These are phyloP conservation scores for Fusarium anguioides DNA, from an alignment of 2,329 filamentous ascomycete genomes.

Conservation along the genomic window DNA sequence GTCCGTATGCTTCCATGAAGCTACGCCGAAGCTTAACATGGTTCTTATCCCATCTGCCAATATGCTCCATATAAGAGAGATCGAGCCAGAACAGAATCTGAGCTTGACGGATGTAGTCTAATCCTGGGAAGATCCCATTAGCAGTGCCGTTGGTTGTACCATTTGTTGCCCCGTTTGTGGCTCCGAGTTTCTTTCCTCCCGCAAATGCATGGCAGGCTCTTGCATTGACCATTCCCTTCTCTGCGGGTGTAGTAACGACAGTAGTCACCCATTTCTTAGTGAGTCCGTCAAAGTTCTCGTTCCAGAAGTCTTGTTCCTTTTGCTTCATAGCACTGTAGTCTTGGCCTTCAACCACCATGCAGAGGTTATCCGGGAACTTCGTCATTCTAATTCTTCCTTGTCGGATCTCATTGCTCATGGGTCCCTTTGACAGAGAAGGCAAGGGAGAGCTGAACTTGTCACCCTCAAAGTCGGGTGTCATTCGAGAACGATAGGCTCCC, in stretches of 20 bases:
- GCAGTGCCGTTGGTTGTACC: not conserved
- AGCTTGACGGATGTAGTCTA: conserved; percentile 22
- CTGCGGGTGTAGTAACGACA: not conserved
- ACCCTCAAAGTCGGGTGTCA: not conserved
- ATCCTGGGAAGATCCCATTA: not conserved
- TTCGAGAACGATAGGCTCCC: conserved; percentile 8
- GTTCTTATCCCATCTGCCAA: conserved; percentile 31
- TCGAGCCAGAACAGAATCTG: conserved; percentile 33
- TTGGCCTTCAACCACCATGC: not conserved
- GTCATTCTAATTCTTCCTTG: not conserved
- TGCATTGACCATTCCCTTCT: not conserved
- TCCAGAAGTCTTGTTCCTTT: not conserved
- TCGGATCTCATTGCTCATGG: not conserved
- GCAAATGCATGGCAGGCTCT: conserved; percentile 5
- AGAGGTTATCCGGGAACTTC: not conserved
- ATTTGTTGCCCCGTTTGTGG: not conserved
- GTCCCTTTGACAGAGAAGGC: accelerated
- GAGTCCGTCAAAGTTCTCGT: not conserved
- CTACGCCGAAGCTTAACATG: conserved; percentile 25
- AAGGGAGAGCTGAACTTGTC: not conserved
- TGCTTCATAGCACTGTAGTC: not conserved
- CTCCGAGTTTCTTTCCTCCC: not conserved
- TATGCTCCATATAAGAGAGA: conserved; percentile 28
- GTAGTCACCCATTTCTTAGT: not conserved
- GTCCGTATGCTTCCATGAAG: conserved; percentile 25